Base-by-base conservation (phyloP, 192 early-diverging fungal genomes). In the Backusella sp. region DNA sequence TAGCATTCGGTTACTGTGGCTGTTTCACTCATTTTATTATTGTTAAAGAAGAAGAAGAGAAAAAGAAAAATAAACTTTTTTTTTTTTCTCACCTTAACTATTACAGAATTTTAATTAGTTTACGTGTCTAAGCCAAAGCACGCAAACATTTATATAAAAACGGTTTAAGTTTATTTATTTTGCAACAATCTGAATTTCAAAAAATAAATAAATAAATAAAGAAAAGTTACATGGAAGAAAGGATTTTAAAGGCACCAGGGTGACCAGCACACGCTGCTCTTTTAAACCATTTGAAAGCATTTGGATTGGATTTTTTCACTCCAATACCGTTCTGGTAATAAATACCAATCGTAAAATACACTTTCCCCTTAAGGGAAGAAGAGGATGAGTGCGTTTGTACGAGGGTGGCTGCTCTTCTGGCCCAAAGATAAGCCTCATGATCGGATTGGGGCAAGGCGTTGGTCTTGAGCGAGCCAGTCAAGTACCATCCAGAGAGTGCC, bases 321-420 rank as follows among this genome's bases (percentile, higher is more conserved):
- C 89, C 89, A 76, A 90, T 88, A 30, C 89, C 89, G 41, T 84
- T 80, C 56, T 90, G 88, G 15, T 81, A 79, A 68, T 86, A 90
- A 68, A 88, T 88, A 23, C 88, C 89, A 32, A 90, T 71, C 12
- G 88, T 89, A 78, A 84, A 88, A 32, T 86, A 74, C 1, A 88
- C 88, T 71, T 89, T 89, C 34, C 84, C 71, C 9, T 87, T 68
- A 11, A 66, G 34, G 8, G 41, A 66, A 11, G 23, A 23, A 23
- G 23, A 11, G 1, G 34, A 34, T 42, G 66, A 6, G 6, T 81
- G 79, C 15, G 84, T 73, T 35, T 90, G 86, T 7, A 88, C 89
- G n/a, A 67, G 17, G 8, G 41, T 28, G 28, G 41, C 65, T 1
- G 89, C 88, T 28, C 76, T 75, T 32, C 79, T 83, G 3, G 88